These are phyloP conservation scores for Salix dunnii DNA, from an alignment of 345 rosid genomes.

Conservation along the genomic window DNA sequence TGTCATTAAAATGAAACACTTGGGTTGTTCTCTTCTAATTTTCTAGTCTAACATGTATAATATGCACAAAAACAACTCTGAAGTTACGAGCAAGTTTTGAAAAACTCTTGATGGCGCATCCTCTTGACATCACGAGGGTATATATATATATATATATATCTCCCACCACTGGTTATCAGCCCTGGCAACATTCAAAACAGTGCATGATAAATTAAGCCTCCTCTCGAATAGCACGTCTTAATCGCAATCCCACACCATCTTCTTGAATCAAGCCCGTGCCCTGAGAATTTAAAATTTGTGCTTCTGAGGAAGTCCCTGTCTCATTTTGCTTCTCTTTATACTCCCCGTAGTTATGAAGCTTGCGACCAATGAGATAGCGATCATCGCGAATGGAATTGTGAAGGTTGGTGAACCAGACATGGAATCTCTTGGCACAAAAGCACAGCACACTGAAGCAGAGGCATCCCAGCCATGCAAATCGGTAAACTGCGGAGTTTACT, in stretches of 20 bases:
- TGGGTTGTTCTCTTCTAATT: background rate
- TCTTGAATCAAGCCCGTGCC: conserved; percentile 45
- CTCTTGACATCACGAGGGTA: conserved; percentile 1
- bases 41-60: conserved; percentile 11
- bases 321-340: conserved; percentile 31
- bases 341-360: conserved; percentile 89
- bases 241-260: conserved; percentile 54
- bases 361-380: conserved; percentile 86
- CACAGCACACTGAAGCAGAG: conserved; percentile 65
- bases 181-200: background rate
- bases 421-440: conserved; percentile 85
- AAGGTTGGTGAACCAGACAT: conserved; percentile 94
- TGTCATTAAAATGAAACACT: background rate
- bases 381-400: conserved; percentile 98
- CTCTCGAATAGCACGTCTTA: conserved; percentile 46
- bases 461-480: conserved; percentile 97
- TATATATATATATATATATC: too few relatives aligned
- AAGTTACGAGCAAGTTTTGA: background rate
- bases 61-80: conserved; percentile 12
- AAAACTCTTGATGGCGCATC: background rate
- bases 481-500: conserved; percentile 90
- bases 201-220: conserved; percentile 17
- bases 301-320: conserved; percentile 25
- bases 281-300: conserved; percentile 7
- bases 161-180: background rate